Evolutionary conservation across 148 eudicot genomes (phyloP), one percentile per base, ranked within the genome.

Genomic region (Linanthus parryae): DNA sequence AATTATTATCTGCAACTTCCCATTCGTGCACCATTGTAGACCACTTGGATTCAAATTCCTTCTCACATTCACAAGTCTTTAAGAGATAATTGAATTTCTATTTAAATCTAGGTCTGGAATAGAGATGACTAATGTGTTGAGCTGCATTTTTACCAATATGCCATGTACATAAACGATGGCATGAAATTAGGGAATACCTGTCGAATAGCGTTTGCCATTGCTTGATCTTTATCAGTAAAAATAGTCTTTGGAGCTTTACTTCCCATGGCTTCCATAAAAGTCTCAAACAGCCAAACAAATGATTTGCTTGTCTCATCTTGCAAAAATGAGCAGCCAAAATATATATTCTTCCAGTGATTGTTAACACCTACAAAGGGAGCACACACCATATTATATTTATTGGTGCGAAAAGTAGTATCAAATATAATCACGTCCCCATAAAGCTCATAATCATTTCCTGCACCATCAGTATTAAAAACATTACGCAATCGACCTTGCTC

Each of bases 351-450:
- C 1, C 5, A n/a, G 19, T 54, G 47, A 23, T 54, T 8, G 18
- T 39, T 54, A 28, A 54, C 44, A 2, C 57, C 57, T 10, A 52
- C 43, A 52, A 36, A 52, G 0, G 57, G 57, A 18, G 16, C 43
- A 52, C 58, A 54, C 2, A 39, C 25, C 3, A 39, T 38, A 19
- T 38, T 23, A 18, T 38, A 22, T 20, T 23, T 39, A 24, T 22
- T 39, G 22, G 47, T 22, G 15, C 35, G 18, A 22, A 21, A 39
- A 9, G 34, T 54, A 2, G 43, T 52, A 15, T 35, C 44, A 36
- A 34, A 40, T 7, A 35, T 19, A 1, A 35, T 1, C 3, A 54
- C 18, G 3, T 54, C 33, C 2, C 58, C 34, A 25, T 21, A 39
- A 23, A 2, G 1, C 2, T 25, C 4, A 15, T 39, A 39, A 23